These are phyloP conservation scores for Fusarium albosuccineum DNA, from an alignment of 2,329 filamentous ascomycete species.

Conservation along the genomic window DNA sequence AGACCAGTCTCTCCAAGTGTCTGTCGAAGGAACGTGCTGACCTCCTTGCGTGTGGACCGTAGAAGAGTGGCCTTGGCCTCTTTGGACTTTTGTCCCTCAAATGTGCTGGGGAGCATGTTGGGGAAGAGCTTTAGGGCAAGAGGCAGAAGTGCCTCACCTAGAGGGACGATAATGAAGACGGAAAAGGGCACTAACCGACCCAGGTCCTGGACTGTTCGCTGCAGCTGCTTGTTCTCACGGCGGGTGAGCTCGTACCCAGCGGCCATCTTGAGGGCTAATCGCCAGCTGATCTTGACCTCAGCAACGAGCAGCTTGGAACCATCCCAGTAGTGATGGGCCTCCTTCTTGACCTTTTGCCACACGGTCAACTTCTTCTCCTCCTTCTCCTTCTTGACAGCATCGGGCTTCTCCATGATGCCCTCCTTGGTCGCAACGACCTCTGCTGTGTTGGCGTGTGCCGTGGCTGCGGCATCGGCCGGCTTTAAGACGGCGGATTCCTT, in stretches of 20 bases:
- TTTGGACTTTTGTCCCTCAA: slow-evolving; percentile 90
- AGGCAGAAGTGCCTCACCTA: slow-evolving; percentile 92
- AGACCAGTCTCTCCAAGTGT: slow-evolving; percentile 95
- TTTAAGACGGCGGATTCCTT: slow-evolving; percentile 25
- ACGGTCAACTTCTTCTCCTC: slow-evolving; percentile 89
- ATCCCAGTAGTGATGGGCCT: slow-evolving; percentile 96
- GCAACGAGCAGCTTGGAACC: slow-evolving; percentile 94
- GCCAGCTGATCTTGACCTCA: slow-evolving; percentile 93
- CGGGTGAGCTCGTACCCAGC: slow-evolving; percentile 96
- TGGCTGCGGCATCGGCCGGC: slow-evolving; percentile 46
- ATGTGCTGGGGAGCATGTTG: slow-evolving; percentile 96
- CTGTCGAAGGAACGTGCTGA: slow-evolving; percentile 88
- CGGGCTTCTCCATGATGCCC: slow-evolving; percentile 70
- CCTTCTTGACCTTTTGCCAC: slow-evolving; percentile 94
- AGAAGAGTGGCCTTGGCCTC: slow-evolving; percentile 88
- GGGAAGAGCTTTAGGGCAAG: slow-evolving; percentile 95
- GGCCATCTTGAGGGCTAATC: slow-evolving; percentile 95
- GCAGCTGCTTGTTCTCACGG: slow-evolving; percentile 91
- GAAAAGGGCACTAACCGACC: slow-evolving; percentile 95
- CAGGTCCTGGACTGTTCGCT: slow-evolving; percentile 93
- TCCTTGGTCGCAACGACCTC: slow-evolving; percentile 66
- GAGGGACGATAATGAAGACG: slow-evolving; percentile 95
- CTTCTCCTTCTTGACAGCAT: slow-evolving; percentile 68
- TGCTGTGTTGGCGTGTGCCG: slow-evolving; percentile 54
- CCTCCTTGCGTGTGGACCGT: slow-evolving; percentile 90